A percentile compares a stretch with the other conserved stretches of the same genome.
These are phyloP conservation scores for Parsonsia alboflavescens DNA, from an alignment of 257 asterid species.

Conservation along the genomic window DNA sequence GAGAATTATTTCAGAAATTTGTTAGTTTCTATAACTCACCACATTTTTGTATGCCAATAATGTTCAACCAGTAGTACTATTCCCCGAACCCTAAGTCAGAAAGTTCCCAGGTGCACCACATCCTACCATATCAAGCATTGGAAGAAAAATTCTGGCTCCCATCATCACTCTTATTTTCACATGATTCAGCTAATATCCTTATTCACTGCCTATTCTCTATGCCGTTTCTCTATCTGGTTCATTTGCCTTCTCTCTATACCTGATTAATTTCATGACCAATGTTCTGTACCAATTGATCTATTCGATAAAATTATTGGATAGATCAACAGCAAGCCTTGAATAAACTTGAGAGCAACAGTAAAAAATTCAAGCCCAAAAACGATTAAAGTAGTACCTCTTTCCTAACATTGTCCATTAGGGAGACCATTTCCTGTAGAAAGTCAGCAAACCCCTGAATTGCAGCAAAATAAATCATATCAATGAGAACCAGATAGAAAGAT, in stretches of 20 bases:
- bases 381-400: constrained; percentile 44
- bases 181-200: not conserved
- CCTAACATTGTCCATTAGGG: constrained; percentile 52
- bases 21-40: not conserved
- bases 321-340: not conserved
- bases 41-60: not conserved
- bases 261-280: not conserved
- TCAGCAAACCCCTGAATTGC: constrained; percentile 58
- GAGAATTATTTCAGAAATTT: not conserved
- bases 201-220: too few relatives aligned
- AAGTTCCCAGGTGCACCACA: not conserved
- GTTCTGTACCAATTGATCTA: not conserved
- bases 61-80: not conserved
- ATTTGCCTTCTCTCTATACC: not conserved
- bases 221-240: too few relatives aligned
- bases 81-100: not conserved
- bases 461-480: not conserved
- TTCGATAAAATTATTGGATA: not conserved
- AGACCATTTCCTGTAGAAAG: constrained; percentile 72
- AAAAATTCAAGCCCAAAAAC: not conserved
- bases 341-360: not conserved
- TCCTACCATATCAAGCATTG: not conserved
- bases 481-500: not conserved
- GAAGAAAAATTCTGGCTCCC: not conserved
- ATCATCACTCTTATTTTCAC: too few relatives aligned